Base-by-base conservation (phyloP, 805 yeast genomes). In the Cephaloascus fragrans region DNA sequence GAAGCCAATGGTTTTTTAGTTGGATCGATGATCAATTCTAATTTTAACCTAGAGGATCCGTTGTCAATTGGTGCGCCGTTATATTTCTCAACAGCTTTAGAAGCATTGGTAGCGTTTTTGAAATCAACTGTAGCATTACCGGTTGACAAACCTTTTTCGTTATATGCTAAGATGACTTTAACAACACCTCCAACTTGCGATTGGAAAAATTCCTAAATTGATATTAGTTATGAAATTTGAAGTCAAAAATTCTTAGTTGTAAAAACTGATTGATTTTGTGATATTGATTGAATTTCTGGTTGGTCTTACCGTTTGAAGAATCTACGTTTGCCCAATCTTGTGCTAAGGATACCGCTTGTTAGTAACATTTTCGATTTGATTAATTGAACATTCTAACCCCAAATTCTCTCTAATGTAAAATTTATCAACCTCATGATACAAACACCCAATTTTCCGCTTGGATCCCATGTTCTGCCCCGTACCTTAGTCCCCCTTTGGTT, bases 31-130 rank as follows among this genome's bases (percentile, higher is more conserved):
- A 90, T 75, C 54, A 93, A 69, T 62, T 88, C 96, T 55, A 76
- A 64, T 61, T 74, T 83, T 71, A 93, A 75, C 59, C 71, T 82
- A 48, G 75, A 61, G 44, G 79, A 73, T 44, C 97, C 97, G 40
- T 80, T 80, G 57, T 93, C 98, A 52, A 93, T 84, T 54, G 96
- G 89, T 35, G 95, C 90, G 55, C 93, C 90, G 61, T 90, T 84
- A 69, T 82, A 90, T 53, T 80, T 80, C 54, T 78, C 76, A 52
- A 84, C 84, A 37, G 96, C 95, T 52, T 67, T 71, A 44, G 74
- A 64, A 38, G 97, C 97, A 57, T 73, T 71, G 43, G 80, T 79
- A 38, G 75, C 59, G 42, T 71, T 69, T 55, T 67, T 77, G 71
- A 93, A 93, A 42, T 80, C 70, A 52, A 93, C 75, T 41, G 93